Conservation (phyloP, 805 yeast genomes). For the Zygoascus flipseniorum region DNA sequence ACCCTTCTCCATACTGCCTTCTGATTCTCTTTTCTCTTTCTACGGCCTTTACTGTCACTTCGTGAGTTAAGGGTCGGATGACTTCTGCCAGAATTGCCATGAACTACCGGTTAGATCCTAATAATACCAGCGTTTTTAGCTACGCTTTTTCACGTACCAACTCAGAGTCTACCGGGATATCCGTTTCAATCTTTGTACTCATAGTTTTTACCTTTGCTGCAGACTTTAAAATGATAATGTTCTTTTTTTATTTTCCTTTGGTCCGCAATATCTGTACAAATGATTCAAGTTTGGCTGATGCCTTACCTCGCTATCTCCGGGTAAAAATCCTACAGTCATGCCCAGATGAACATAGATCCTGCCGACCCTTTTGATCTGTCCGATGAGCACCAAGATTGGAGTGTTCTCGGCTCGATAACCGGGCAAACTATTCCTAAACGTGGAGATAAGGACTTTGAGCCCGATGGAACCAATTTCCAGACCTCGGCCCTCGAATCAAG, state of each 20-base stretch:
- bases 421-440: slow-evolving; percentile 45
- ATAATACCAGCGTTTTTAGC: background rate
- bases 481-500: slow-evolving; percentile 40
- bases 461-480: slow-evolving; percentile 62
- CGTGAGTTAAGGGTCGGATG: slow-evolving; percentile 24
- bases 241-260: no score
- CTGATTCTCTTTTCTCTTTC: slow-evolving; percentile 27
- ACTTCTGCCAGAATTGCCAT: slow-evolving; percentile 19
- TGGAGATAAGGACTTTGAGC: slow-evolving; percentile 82
- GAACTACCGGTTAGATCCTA: slow-evolving; percentile 8
- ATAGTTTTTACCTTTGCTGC: background rate
- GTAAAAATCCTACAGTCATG: background rate
- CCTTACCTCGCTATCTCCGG: background rate
- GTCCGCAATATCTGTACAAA: no score
- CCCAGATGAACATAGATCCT: background rate
- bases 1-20: slow-evolving; percentile 25
- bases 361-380: slow-evolving; percentile 21
- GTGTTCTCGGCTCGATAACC: slow-evolving; percentile 18
- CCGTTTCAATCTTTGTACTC: background rate
- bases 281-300: no score
- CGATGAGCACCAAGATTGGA: slow-evolving; percentile 36
- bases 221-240: no score
- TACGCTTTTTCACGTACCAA: background rate
- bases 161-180: background rate
- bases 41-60: slow-evolving; percentile 28